Base-by-base conservation (phyloP, 768 basidiomycete species). In the Boletus tomentosulus region DNA sequence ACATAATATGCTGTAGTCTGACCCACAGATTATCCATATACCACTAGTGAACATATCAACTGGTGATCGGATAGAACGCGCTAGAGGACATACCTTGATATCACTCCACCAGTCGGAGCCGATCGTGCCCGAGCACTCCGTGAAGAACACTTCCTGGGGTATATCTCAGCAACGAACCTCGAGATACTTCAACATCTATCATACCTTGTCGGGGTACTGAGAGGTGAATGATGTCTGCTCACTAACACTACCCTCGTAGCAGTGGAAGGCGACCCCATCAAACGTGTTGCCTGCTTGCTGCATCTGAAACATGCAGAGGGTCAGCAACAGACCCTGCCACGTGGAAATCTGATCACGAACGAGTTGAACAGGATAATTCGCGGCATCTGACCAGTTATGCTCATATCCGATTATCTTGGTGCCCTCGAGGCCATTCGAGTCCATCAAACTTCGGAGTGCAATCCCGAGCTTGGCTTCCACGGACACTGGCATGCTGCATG, bases 41-140 rank as follows among this genome's bases (percentile, higher is more conserved):
- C 85, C 85, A 87, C 83, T 84, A 52, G 38, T 3, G 27, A 37
- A 24, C 15, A 39, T 13, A 48, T 69, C 38, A 69, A 49, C 41
- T 37, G 31, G 15, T 34, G 42, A 35, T 22, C n/a, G 31, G 5
- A 31, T 6, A 4, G 2, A 30, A 16, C 6, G 3, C 24, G 6
- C 31, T 6, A 15, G 16, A 46, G 9, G 30, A 48, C 68, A 6
- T 56, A 83, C 86, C 77, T 89, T 89, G 68, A 89, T 83, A 59
- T 89, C 86, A 46, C 71, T 73, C 88, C 88, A 91, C 87, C 87
- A 90, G 63, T 89, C 85, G 9, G 79, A 78, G 13, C 85, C 84
- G 51, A 79, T 67, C 0, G 77, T 81, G 6, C 88, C 87, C 1
- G 80, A 68, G 62, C 89, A 89, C 66, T 90, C 87, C 60, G 72